Percentiles rank a stretch among this genome's conserved stretches.
phyloP scores from a whole-genome alignment of 2,329 filamentous ascomycete genomes.

The Tolypocladium nubicola region DNA sequence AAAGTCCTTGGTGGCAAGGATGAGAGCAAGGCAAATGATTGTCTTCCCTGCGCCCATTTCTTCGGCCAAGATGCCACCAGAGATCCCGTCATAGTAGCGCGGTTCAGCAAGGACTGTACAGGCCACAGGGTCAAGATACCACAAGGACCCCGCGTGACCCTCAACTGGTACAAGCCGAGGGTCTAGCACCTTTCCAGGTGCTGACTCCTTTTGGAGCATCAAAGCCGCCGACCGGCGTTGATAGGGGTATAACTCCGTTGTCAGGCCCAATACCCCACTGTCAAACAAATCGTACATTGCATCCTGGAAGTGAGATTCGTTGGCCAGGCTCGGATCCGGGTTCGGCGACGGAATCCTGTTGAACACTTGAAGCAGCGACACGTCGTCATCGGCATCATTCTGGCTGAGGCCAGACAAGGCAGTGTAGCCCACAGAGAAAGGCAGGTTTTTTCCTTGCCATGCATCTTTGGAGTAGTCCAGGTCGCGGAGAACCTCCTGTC shows the following conservation, averaged over 20 bases:
- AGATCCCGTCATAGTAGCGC: constrained; percentile 59
- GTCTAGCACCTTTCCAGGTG: constrained; percentile 56
- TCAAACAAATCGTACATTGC: constrained; percentile 46
- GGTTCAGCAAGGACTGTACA: constrained; percentile 54
- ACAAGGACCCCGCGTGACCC: constrained; percentile 51
- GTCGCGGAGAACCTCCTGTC: constrained; percentile 35
- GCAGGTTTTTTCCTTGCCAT: constrained; percentile 40
- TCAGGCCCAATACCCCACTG: constrained; percentile 44
- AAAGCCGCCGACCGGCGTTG: constrained; percentile 69
- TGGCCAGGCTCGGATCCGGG: constrained; percentile 39
- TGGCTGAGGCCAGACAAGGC: constrained; percentile 9
- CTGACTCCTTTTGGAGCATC: constrained; percentile 74
- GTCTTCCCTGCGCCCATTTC: constrained; percentile 84
- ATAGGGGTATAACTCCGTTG: constrained; percentile 61
- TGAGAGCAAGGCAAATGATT: constrained; percentile 67
- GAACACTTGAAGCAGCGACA: constrained; percentile 59
- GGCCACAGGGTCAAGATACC: constrained; percentile 60
- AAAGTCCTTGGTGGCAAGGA: constrained; percentile 65
- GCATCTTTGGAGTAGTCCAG: constrained; percentile 44
- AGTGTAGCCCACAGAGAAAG: neutral
- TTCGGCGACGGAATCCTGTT: constrained; percentile 61
- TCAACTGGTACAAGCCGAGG: constrained; percentile 53
- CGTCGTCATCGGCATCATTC: constrained; percentile 22
- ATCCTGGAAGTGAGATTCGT: constrained; percentile 37
- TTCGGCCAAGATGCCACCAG: constrained; percentile 71